A percentile compares a stretch with the other conserved stretches of the same genome.
These are phyloP conservation scores for Dispira simplex DNA, from an alignment of 192 early-diverging fungal genomes.

Conservation along the genomic window DNA sequence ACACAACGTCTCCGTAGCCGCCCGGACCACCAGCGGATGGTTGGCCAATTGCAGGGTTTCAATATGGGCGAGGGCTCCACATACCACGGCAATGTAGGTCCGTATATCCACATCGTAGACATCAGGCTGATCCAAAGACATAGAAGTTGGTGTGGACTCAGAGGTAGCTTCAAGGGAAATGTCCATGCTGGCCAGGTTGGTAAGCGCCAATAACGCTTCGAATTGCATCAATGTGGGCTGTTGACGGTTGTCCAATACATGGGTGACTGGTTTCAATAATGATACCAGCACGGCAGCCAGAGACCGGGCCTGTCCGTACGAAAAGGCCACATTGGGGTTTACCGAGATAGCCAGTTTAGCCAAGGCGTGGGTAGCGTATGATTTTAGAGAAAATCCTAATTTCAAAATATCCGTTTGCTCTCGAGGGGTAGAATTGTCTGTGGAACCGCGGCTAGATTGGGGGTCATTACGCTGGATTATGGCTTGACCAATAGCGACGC, in stretches of 20 bases:
- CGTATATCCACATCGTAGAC: conserved; percentile 43
- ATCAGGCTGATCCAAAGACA: background rate
- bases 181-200: conserved; percentile 65
- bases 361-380: conserved; percentile 57
- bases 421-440: background rate
- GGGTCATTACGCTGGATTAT: background rate
- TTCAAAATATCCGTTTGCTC: background rate
- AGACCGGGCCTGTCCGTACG: conserved; percentile 41
- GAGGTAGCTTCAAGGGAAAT: too few relatives aligned
- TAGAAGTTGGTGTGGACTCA: background rate
- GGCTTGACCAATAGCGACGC: background rate
- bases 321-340: conserved; percentile 78
- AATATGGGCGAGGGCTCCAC: conserved; percentile 47
- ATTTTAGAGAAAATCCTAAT: background rate
- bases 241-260: conserved; percentile 22
- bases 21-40: conserved; percentile 60
- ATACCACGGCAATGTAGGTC: conserved; percentile 32
- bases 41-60: conserved; percentile 72
- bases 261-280: conserved; percentile 10
- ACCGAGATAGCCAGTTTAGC: conserved; percentile 90
- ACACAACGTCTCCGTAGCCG: conserved; percentile 81
- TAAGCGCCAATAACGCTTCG: conserved; percentile 84
- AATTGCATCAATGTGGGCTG: conserved; percentile 54
- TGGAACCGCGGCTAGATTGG: background rate
- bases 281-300: conserved; percentile 51